phyloP scores from a whole-genome alignment of 257 asterid species.

The Petrea volubilis region DNA sequence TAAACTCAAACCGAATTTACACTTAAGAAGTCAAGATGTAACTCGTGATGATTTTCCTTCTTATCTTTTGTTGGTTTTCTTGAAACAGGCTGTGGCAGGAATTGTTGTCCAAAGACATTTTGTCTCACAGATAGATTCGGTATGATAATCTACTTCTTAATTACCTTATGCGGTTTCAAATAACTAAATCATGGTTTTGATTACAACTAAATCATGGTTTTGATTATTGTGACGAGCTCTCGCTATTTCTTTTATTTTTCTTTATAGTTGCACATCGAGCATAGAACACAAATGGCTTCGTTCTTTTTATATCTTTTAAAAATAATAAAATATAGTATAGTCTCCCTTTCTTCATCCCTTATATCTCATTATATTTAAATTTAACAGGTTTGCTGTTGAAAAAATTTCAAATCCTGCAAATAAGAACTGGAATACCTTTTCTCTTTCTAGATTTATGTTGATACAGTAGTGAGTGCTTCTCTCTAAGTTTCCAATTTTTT shows the following conservation, averaged over 20 bases:
- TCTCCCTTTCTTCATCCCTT: not conserved
- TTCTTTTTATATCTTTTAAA: not conserved
- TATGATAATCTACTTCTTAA: slow-evolving; percentile 33
- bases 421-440: slow-evolving; percentile 2
- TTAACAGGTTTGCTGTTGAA: not conserved
- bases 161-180: not conserved
- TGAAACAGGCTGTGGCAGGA: slow-evolving; percentile 82
- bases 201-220: too few species aligned
- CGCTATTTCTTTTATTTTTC: not conserved
- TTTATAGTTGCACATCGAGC: not conserved
- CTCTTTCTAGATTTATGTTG: not conserved
- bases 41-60: slow-evolving; percentile 18
- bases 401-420: slow-evolving; percentile 3
- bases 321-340: not conserved
- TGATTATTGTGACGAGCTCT: not conserved
- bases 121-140: slow-evolving; percentile 83
- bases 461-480: not conserved
- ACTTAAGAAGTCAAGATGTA: slow-evolving; percentile 4
- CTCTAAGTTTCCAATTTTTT: not conserved
- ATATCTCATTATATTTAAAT: not conserved
- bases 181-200: too few species aligned
- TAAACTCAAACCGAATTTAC: slow-evolving; percentile 24
- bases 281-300: not conserved
- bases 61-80: not conserved
- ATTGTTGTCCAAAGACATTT: slow-evolving; percentile 82